Percentiles rank a stretch among this genome's conserved stretches.
phyloP scores from a whole-genome alignment of 345 rosid species.

The Theobroma cacao region DNA sequence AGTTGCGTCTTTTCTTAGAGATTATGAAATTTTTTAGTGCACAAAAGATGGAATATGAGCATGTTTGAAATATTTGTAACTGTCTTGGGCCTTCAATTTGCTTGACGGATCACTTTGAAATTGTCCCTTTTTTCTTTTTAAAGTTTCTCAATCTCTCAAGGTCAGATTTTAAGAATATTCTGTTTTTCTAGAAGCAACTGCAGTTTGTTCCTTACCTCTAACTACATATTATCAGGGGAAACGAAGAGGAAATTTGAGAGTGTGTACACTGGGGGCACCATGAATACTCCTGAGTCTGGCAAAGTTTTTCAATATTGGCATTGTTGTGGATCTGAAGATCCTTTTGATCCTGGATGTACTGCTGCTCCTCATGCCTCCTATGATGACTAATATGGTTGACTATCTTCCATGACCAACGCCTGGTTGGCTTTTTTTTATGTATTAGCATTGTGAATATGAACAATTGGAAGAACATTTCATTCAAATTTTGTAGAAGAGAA shows the following conservation, averaged over 20 bases:
- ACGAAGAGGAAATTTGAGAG: conserved; percentile 94
- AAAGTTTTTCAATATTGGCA: conserved; percentile 80
- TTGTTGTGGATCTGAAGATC: conserved; percentile 94
- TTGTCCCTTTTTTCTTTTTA: background rate
- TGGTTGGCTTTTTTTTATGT: background rate
- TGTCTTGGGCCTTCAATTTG: background rate
- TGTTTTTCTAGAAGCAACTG: background rate
- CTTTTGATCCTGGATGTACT: conserved; percentile 85
- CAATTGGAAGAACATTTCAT: background rate
- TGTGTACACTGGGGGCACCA: conserved; percentile 74
- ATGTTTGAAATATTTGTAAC: background rate
- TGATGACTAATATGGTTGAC: conserved; percentile 52
- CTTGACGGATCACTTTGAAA: background rate
- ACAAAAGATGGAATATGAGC: background rate
- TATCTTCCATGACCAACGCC: background rate
- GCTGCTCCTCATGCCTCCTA: conserved; percentile 78
- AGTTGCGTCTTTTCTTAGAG: background rate
- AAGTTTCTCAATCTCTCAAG: background rate
- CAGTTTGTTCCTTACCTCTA: background rate
- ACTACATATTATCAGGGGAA: conserved; percentile 51
- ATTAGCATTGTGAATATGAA: background rate
- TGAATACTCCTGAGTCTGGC: conserved; percentile 80
- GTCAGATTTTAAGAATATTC: background rate
- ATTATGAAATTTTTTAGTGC: background rate
- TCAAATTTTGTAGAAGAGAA: background rate